A percentile compares a stretch with the other conserved stretches of the same genome.
phyloP scores from a whole-genome alignment of 164 flowering plant genomes.

The Sedum album region DNA sequence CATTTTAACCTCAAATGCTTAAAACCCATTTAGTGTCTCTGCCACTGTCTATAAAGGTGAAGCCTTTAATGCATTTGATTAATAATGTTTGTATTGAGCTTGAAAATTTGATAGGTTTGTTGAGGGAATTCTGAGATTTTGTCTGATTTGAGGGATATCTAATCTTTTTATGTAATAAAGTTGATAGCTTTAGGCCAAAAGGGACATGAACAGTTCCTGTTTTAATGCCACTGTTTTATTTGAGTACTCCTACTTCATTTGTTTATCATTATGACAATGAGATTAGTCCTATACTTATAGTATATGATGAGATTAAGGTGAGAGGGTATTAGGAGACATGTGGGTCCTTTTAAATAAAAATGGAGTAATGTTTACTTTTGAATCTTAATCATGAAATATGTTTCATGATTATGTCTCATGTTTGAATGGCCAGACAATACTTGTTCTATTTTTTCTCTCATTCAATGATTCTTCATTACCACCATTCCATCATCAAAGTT shows the following conservation, averaged over 20 bases:
- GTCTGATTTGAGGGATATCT: neutral
- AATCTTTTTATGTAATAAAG: neutral
- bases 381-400: neutral
- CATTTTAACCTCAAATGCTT: neutral
- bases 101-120: neutral
- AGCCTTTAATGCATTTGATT: no score
- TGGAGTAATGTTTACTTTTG: no score
- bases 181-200: conserved; percentile 5
- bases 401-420: neutral
- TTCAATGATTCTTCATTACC: neutral
- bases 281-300: neutral
- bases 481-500: neutral
- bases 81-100: neutral
- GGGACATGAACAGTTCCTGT: neutral
- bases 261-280: neutral
- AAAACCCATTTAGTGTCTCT: no score
- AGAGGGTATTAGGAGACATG: neutral
- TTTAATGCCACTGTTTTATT: neutral
- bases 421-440: conserved; percentile 2
- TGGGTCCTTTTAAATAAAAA: no score
- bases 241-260: neutral
- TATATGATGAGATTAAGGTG: no score
- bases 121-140: conserved; percentile 2
- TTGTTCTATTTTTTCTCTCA: neutral
- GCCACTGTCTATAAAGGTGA: no score